Evolutionary conservation across 257 asterid species (phyloP), one percentile per base, ranked within the genome.

Genomic region (Scutellaria galericulata): DNA sequence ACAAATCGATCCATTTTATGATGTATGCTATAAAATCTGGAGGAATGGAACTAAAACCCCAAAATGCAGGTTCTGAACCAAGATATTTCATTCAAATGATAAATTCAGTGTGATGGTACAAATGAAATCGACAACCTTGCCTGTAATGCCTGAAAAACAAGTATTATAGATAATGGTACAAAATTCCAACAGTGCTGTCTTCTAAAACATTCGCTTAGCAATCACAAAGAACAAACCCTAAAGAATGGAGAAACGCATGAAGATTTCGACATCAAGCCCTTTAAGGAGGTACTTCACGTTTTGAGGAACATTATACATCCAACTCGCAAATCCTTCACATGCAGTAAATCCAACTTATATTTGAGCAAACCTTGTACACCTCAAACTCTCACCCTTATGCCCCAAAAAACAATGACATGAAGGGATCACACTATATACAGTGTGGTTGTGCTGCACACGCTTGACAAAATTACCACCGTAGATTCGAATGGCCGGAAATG

Each of bases 391-490:
- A 84, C 85, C 89, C 91, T 84, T 67, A 58, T 79, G 91, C 86
- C 94, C 78, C 72, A 71, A 84, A 73, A 88, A 86, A 86, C 86
- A 63, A 84, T 79, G 91, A 79, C 89, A 84, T 77, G 78, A 79
- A 79, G 84, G 89, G 89, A 82, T 78, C 86, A 79, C 81, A 77
- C 82, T 82, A 83, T 83, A 76, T 85, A 87, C 90, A 71, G 73
- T 77, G 83, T 75, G 81, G 75, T 63, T 62, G 71, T 59, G 76
- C 79, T 52, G 66, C 41, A 66, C 53, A 40, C 40, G 56, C 71
- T 69, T 41, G 64, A 65, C 52, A 52, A 72, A 71, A 74, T 70
- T 31, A 54, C 64, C 82, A 75, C 58, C 76, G 15, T 14, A 24
- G 14, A 11, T 42, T 57, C 70, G 64, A 67, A 57, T 41, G 35